Base-by-base conservation (phyloP, 129 eudicot species). In the Ambrosia artemisiifolia region DNA sequence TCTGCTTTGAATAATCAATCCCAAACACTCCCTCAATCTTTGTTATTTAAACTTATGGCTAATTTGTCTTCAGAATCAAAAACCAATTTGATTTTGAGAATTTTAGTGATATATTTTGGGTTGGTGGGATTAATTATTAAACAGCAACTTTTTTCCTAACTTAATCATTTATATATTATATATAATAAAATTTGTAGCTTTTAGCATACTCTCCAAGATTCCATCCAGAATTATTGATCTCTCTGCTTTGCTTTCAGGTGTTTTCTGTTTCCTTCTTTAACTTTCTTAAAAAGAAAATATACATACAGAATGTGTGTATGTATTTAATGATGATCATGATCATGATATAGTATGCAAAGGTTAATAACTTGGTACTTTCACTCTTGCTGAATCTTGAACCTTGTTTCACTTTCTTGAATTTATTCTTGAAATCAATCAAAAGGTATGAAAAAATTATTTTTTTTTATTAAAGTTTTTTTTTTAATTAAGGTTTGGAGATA, bases 201-300 rank as follows among this genome's bases (percentile, higher is more conserved):
- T 70, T 11, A 46, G 35, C n/a, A n/a, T n/a, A n/a, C n/a, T n/a
- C n/a, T n/a, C n/a, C 59, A 69, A 18, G 62, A 73, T 46, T 62
- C 67, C 68, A 55, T 43, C 60, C 61, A 53, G 54, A 75, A 65
- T 38, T 51, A 65, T 65, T 75, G 79, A 56, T 43, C 49, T 11
- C 28, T 65, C 28, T 75, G n/a, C 80, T 67, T 57, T 56, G 40
- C 49, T 67, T 57, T 75, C 68, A 75, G 80, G 80, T 75, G 66
- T 42, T 55, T 42, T 42, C 43, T 66, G 49, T 55, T 32, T 38
- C 43, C 43, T 38, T 38, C 10, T 38, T 38, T 38, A 38, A 5
- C 7, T 7, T 36, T 36, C 11, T 40, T 30, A 5, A n/a, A 18
- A 32, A 2, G 32, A 2, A 57, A 14, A 44, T 65, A 8, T 6